Evolutionary conservation across 2,329 filamentous ascomycete species (phyloP).

Genomic region (Colletotrichum cuscutae): DNA sequence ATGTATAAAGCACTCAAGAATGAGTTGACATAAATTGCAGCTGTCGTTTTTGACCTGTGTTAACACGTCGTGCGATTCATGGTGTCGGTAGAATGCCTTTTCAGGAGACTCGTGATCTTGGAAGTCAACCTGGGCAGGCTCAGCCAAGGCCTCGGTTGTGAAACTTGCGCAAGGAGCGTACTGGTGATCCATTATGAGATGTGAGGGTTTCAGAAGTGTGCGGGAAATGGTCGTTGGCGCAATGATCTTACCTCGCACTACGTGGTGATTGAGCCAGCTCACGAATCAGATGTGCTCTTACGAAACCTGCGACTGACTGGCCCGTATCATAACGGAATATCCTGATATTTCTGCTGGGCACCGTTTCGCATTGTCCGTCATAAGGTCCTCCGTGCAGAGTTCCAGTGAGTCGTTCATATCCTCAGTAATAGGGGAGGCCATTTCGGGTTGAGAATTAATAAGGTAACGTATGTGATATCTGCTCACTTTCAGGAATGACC

Average conservation of each 20-base stretch:
- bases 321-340: neutral
- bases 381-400: too few species aligned
- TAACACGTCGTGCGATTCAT: neutral
- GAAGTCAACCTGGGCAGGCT: neutral
- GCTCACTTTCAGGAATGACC: neutral
- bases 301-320: neutral
- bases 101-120: neutral
- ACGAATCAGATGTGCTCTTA: neutral
- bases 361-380: neutral
- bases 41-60: neutral
- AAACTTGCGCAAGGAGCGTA: neutral
- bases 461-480: too few species aligned
- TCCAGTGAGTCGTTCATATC: too few species aligned
- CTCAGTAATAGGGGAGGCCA: too few species aligned
- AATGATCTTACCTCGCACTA: neutral
- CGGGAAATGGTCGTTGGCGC: neutral
- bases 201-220: neutral
- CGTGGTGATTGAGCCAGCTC: neutral
- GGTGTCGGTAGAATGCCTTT: neutral
- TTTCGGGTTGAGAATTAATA: too few species aligned
- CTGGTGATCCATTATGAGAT: neutral
- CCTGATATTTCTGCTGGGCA: neutral
- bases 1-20: neutral
- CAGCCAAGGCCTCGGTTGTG: neutral
- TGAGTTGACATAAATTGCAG: constrained; percentile 1